phyloP scores from a whole-genome alignment of 2,329 filamentous ascomycete species.

The Dothideomycetes sp. region DNA sequence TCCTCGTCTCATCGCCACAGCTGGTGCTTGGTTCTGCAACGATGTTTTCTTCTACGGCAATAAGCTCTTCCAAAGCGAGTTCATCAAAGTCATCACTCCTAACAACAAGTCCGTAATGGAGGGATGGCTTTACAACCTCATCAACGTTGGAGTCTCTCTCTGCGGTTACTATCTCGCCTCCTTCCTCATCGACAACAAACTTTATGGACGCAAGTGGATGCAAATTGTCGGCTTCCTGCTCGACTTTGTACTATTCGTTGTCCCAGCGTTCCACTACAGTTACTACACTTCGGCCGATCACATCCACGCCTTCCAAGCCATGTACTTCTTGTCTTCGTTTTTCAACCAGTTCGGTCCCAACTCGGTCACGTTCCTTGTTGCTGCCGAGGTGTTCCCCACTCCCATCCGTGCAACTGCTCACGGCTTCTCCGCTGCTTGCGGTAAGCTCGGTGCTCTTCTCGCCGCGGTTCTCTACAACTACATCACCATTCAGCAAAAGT shows the following conservation, averaged over 20 bases:
- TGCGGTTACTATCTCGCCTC: conserved; percentile 84
- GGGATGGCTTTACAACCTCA: conserved; percentile 82
- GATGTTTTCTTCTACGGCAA: conserved; percentile 99
- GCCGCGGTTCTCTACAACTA: conserved; percentile 92
- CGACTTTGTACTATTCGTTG: conserved; percentile 86
- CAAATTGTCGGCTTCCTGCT: conserved; percentile 87
- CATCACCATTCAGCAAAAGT: conserved; percentile 73
- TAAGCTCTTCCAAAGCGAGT: conserved; percentile 90
- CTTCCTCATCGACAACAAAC: conserved; percentile 86
- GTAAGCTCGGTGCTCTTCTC: conserved; percentile 78
- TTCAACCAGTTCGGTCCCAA: conserved; percentile 99
- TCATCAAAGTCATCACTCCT: conserved; percentile 71
- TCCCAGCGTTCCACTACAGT: conserved; percentile 78
- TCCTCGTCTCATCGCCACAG: conserved; percentile 73
- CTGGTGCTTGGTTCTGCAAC: conserved; percentile 88
- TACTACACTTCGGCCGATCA: conserved; percentile 65
- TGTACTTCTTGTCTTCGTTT: conserved; percentile 97
- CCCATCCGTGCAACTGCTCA: conserved; percentile 88
- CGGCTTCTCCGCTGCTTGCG: conserved; percentile 83
- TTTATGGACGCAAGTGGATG: conserved; percentile 94
- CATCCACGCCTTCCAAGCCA: conserved; percentile 86
- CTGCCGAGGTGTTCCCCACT: conserved; percentile 92
- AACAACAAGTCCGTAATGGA: conserved; percentile 64
- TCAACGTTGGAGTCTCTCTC: conserved; percentile 81
- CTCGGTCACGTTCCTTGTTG: conserved; percentile 89